These are phyloP conservation scores for Acer saccharum DNA, from an alignment of 345 rosid species.

Conservation along the genomic window DNA sequence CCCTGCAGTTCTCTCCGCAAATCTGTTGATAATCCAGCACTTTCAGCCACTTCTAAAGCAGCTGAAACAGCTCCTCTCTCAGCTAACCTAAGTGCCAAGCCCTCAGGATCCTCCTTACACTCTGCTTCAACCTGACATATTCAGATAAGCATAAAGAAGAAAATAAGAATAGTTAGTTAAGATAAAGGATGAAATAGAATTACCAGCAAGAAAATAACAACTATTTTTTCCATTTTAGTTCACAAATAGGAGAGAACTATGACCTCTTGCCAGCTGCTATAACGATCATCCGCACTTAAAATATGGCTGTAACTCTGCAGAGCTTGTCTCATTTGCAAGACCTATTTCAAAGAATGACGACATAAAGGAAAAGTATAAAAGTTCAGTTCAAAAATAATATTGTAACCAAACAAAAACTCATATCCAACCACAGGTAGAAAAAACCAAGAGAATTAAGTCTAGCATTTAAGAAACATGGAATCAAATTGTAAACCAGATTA, in stretches of 20 bases:
- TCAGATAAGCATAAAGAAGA: constrained; percentile 17
- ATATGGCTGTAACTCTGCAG: constrained; percentile 91
- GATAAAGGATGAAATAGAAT: background rate
- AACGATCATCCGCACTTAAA: constrained; percentile 78
- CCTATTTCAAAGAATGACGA: constrained; percentile 37
- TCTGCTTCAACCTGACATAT: constrained; percentile 79
- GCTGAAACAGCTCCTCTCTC: constrained; percentile 98
- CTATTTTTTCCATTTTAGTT: constrained; percentile 6
- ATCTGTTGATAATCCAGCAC: constrained; percentile 84
- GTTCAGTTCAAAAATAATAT: background rate
- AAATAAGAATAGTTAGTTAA: constrained; percentile 13
- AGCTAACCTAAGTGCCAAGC: constrained; percentile 93
- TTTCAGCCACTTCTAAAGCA: constrained; percentile 96
- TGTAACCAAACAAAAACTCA: constrained; percentile 6
- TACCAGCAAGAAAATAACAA: background rate
- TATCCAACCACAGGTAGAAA: constrained; percentile 14
- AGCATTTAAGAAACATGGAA: constrained; percentile 7
- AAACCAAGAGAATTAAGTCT: constrained; percentile 11
- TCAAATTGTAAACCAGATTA: constrained; percentile 15
- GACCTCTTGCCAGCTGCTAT: constrained; percentile 99
- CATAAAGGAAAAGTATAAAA: background rate
- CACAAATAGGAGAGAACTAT: constrained; percentile 28
- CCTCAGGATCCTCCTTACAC: constrained; percentile 93
- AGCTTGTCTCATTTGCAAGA: constrained; percentile 81
- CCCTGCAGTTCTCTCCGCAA: constrained; percentile 94